A percentile compares a stretch with the other conserved stretches of the same genome.
phyloP scores from a whole-genome alignment of 2,329 filamentous ascomycete species.

The Colletotrichum paranaense region DNA sequence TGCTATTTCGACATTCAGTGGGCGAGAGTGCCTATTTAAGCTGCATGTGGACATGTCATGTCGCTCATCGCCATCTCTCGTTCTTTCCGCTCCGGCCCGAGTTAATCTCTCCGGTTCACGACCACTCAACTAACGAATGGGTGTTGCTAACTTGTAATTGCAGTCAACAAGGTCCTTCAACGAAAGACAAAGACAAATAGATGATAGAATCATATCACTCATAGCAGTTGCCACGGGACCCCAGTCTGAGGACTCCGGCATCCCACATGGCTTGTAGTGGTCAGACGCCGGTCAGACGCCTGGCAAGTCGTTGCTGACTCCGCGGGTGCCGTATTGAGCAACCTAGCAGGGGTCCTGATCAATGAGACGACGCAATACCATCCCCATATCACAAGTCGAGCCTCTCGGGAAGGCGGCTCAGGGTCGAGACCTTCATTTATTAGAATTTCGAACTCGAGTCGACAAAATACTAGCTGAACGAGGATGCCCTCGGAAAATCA shows the following conservation, averaged over 20 bases:
- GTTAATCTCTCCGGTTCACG: not conserved
- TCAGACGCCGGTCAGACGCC: not conserved
- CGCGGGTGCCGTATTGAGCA: not conserved
- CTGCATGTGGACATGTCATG: not conserved
- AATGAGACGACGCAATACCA: not conserved
- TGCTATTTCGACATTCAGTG: not conserved
- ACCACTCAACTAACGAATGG: not conserved
- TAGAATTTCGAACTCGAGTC: not conserved
- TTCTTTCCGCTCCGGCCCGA: not conserved
- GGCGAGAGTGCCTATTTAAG: not conserved
- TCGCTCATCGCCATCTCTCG: not conserved
- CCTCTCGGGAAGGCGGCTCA: not conserved
- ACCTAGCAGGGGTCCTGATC: not conserved
- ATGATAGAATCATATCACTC: not conserved
- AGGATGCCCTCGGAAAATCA: too few species aligned
- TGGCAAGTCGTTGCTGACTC: not conserved
- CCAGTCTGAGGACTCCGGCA: not conserved
- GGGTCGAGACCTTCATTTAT: not conserved
- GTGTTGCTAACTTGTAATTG: not conserved
- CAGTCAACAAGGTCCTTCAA: not conserved
- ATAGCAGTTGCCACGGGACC: not conserved
- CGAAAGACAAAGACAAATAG: not conserved
- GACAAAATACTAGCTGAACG: not conserved
- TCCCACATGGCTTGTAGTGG: not conserved
- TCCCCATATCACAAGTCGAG: too few species aligned